Evolutionary conservation across 2,329 filamentous ascomycete species (phyloP).

Genomic region (Chaetomiaceae sp.): DNA sequence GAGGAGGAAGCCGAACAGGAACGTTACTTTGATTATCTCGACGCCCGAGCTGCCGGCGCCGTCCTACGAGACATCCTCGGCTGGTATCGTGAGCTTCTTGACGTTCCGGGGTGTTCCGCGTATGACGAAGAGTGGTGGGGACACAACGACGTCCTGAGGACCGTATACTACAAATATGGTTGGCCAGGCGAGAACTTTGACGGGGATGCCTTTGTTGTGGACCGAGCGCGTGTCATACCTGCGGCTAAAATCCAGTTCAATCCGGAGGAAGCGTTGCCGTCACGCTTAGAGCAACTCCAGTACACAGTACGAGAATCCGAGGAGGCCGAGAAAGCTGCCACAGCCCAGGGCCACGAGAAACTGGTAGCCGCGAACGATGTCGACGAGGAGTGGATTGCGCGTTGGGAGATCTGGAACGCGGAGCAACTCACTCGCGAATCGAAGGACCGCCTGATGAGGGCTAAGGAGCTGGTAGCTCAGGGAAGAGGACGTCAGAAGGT

Average conservation of each 20-base stretch:
- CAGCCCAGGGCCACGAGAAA: neutral
- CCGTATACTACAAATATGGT: slow-evolving; percentile 22
- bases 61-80: slow-evolving; percentile 22
- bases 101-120: slow-evolving; percentile 16
- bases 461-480: neutral
- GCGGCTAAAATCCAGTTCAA: slow-evolving; percentile 6
- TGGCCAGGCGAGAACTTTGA: slow-evolving; percentile 23
- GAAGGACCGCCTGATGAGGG: neutral
- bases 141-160: slow-evolving; percentile 4
- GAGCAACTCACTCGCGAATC: neutral
- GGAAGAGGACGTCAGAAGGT: neutral
- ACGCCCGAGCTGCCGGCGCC: slow-evolving; percentile 6
- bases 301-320: neutral
- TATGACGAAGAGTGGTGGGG: slow-evolving; percentile 1
- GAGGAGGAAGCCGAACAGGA: neutral
- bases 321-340: neutral
- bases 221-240: neutral
- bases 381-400: neutral
- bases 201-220: slow-evolving; percentile 21
- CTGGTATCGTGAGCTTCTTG: slow-evolving; percentile 21
- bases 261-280: neutral
- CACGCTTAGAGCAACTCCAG: slow-evolving; percentile 5
- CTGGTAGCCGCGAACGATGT: neutral
- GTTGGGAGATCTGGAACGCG: neutral
- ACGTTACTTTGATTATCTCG: slow-evolving; percentile 10